Conservation (phyloP, 2,329 filamentous ascomycete genomes). For the Colletotrichum costaricense region DNA sequence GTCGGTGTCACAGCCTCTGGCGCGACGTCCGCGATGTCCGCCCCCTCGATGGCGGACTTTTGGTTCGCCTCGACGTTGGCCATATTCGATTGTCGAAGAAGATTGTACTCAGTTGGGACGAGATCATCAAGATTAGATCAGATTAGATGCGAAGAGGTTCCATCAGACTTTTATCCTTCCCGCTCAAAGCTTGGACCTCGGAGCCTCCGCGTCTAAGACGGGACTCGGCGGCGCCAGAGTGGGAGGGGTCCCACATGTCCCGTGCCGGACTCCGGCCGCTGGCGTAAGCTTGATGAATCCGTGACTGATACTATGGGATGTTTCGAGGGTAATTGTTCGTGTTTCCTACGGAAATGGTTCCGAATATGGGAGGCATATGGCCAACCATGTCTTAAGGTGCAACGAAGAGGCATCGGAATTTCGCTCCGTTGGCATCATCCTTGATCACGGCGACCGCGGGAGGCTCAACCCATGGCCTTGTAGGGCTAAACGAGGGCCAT, state of each 20-base stretch:
- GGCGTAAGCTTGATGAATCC: slow-evolving; percentile 5
- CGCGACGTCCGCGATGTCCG: not conserved
- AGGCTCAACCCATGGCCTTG: not conserved
- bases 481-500: slow-evolving; percentile 12
- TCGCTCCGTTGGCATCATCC: not conserved
- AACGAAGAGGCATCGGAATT: not conserved
- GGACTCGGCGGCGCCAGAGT: not conserved
- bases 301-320: not conserved
- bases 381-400: not conserved
- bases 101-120: not conserved
- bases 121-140: slow-evolving; percentile 25
- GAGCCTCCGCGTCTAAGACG: slow-evolving; percentile 2
- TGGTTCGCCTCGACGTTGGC: not conserved
- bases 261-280: slow-evolving; percentile 20
- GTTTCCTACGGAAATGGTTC: not conserved
- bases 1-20: slow-evolving; percentile 3
- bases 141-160: slow-evolving; percentile 17
- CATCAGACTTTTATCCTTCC: slow-evolving; percentile 7
- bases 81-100: not conserved
- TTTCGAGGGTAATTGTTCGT: not conserved
- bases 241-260: slow-evolving; percentile 2
- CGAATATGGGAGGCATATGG: not conserved
- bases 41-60: not conserved
- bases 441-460: not conserved
- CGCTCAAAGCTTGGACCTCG: not conserved